Evolutionary conservation across 1,284 basidiomycete species (phyloP).

Genomic region (Leccinum fuscescens): DNA sequence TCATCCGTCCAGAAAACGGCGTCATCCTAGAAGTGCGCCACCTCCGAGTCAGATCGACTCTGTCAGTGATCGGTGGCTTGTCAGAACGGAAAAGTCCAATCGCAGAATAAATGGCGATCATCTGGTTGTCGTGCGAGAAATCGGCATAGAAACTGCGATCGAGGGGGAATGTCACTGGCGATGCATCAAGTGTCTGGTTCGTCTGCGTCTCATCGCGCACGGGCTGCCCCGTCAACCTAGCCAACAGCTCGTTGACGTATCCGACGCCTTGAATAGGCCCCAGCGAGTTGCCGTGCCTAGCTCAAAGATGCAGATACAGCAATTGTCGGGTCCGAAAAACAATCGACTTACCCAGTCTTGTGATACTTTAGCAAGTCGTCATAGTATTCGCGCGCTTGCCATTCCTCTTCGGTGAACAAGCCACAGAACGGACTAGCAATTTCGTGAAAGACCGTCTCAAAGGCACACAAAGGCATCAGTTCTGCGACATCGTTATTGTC

Average conservation of each 20-base stretch:
- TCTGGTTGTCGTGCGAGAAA: slow-evolving; percentile 83
- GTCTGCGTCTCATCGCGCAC: slow-evolving; percentile 74
- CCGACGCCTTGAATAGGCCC: slow-evolving; percentile 80
- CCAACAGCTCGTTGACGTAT: slow-evolving; percentile 84
- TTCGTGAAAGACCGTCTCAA: slow-evolving; percentile 65
- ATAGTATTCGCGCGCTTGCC: slow-evolving; percentile 64
- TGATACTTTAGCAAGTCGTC: slow-evolving; percentile 80
- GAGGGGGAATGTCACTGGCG: slow-evolving; percentile 72
- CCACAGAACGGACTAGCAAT: slow-evolving; percentile 67
- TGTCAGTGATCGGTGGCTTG: slow-evolving; percentile 43
- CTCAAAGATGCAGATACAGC: slow-evolving; percentile 1
- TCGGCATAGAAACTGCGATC: slow-evolving; percentile 66
- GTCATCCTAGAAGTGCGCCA: slow-evolving; percentile 63
- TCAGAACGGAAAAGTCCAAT: slow-evolving; percentile 62
- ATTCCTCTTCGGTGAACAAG: slow-evolving; percentile 62
- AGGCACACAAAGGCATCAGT: slow-evolving; percentile 76
- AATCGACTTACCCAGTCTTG: slow-evolving; percentile 52
- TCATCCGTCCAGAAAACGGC: slow-evolving; percentile 65
- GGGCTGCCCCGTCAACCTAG: slow-evolving; percentile 63
- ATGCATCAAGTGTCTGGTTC: slow-evolving; percentile 72
- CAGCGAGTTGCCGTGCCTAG: slow-evolving; percentile 62
- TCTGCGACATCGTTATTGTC: slow-evolving; percentile 53
- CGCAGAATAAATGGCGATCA: slow-evolving; percentile 74
- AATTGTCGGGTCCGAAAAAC: not conserved
- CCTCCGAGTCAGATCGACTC: slow-evolving; percentile 42